Base-by-base conservation (phyloP, 1,284 basidiomycete genomes). In the Ustilago xerochloae region DNA sequence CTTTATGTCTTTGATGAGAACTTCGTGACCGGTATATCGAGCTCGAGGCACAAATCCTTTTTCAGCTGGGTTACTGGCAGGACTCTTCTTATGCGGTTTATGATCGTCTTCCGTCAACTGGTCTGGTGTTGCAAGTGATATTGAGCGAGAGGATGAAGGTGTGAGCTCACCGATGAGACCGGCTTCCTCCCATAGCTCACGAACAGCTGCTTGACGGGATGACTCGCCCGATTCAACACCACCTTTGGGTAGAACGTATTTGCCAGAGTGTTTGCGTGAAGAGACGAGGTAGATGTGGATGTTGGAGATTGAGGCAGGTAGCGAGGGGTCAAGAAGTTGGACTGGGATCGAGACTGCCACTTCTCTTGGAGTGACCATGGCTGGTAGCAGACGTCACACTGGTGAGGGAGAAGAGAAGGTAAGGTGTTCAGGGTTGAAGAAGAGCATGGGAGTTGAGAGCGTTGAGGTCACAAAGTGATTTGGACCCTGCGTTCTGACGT, bases 111-210 rank as follows among this genome's bases (percentile, higher is more conserved):
- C 24, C 0, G 33, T 43, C 22, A 68, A 24, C 12, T 49, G n/a
- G 3, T 18, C 38, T 15, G 12, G 30, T 56, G 36, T 20, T n/a
- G 7, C 62, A 71, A 6, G 18, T 10, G 24, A 38, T 24, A 67
- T 28, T 16, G 49, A 29, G 9, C 12, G 39, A 6, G 56, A 32
- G 2, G 12, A 9, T 12, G 52, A 45, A n/a, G 54, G 15, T 6
- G 51, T 15, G 16, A 47, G 5, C 16, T 45, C 18, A 32, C 49
- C 69, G 18, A 62, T 13, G 28, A 70, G 46, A 9, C 71, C 71
- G 9, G 66, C 66, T 67, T 83, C 81, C 55, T 83, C 81, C 73
- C 75, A 79, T 6, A 82, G 47, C 60, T 83, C 81, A 22, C 81
- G 55, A 5, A 64, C 32, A 1, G 81, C 81, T 13, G 81, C 78